Evolutionary conservation across 176 grass and related monocot species (phyloP), one percentile per base, ranked within the genome.

Genomic region (Pontederia paniculata): DNA sequence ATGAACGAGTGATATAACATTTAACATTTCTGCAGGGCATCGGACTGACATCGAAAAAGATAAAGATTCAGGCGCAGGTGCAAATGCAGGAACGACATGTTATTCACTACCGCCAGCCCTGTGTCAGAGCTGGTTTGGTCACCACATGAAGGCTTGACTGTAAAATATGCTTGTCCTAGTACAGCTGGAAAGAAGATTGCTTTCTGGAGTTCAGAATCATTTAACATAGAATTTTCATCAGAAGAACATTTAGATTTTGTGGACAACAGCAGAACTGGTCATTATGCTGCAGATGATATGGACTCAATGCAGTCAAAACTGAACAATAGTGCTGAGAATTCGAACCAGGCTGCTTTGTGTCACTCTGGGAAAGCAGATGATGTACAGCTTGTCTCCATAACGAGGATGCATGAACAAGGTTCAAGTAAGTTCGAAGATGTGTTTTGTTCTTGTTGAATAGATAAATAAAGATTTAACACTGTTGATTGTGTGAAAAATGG

Each of bases 51-150:
- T 37, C 28, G 7, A 5, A 37, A 37, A 37, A 6, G 28, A 47
- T 63, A 25, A 18, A 68, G 70, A 69, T 89, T 69, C 78, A 83
- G 83, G 82, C 86, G 83, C 69, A 93, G 83, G 88, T 93, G 88
- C 78, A 86, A 93, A 93, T 93, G 88, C 88, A 62, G 50, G n/a
- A 53, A 57, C 18, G 59, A 74, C 16, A 86, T 86, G 83, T 52
- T 68, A 42, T 55, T 68, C 15, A 59, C 67, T 67, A 14, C 73
- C 65, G 57, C 48, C 59, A 93, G 65, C 69, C 76, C 82, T 50
- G 64, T 83, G 14, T 86, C 83, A 50, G 88, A 93, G 76, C 76
- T 93, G 54, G 78, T 86, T 20, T 93, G 82, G 88, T 93, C 88
- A 66, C 73, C 76, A 8, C 60, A 72, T 63, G 70, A 86, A 52